Percentiles rank a stretch among this genome's conserved stretches.
Evolutionary conservation across 2,329 filamentous ascomycete species (phyloP).

Genomic region (Beauveria sp.): DNA sequence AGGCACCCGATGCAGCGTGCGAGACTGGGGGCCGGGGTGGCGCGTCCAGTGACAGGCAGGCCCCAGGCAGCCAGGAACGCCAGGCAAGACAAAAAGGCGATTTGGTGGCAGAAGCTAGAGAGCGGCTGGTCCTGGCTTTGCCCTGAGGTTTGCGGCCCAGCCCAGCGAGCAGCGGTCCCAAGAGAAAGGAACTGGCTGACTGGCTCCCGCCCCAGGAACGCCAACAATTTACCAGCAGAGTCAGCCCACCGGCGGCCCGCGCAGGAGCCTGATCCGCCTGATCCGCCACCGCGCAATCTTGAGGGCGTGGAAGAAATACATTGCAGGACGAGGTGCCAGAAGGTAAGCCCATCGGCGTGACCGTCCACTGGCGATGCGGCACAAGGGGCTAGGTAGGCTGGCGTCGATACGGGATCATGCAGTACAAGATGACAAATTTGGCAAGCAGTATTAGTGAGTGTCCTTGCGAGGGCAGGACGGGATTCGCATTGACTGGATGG

Average conservation of each 20-base stretch:
- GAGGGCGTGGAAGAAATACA: constrained; percentile 7
- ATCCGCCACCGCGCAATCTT: constrained; percentile 11
- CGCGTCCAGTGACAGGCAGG: neutral
- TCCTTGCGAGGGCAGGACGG: too few species aligned
- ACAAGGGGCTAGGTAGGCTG: neutral
- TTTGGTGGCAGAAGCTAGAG: neutral
- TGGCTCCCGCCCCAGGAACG: neutral
- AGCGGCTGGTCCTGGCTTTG: constrained; percentile 9
- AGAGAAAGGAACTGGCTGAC: neutral
- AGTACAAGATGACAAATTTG: neutral
- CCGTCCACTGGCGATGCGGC: neutral
- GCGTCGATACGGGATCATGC: neutral
- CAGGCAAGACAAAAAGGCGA: neutral
- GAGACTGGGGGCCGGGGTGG: neutral
- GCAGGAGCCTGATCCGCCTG: constrained; percentile 10
- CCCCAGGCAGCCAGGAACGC: neutral
- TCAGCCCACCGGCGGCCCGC: constrained; percentile 5
- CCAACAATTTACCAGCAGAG: neutral
- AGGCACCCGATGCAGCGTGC: neutral
- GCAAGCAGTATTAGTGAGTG: neutral
- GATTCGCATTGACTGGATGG: neutral
- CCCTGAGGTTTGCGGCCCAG: constrained; percentile 10
- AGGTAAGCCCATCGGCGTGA: neutral
- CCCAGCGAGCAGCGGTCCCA: neutral
- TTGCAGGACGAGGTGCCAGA: neutral